Base-by-base conservation (phyloP, 2,329 filamentous ascomycete species). In the Xylogone sp. region DNA sequence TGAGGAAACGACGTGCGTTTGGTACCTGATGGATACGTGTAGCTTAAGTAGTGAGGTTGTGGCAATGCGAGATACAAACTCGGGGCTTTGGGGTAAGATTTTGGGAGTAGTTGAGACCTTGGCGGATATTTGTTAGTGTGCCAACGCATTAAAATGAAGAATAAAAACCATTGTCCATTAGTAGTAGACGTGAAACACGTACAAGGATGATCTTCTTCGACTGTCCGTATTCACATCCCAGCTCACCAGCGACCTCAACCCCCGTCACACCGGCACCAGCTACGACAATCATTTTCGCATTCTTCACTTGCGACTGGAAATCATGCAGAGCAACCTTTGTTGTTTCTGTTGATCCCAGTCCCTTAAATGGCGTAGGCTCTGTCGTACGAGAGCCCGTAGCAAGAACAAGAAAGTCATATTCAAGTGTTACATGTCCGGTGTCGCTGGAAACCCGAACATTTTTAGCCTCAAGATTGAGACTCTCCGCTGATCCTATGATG, bases 321-420 rank as follows among this genome's bases (percentile, higher is more conserved):
- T 50, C 45, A 48, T 65, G 62, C 3, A 66, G 48, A 21, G 42
- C 51, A 18, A 43, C 45, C 18, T 53, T 55, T 1, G 57, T 61
- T n/a, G 46, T 53, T 49, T 73, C 68, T 0, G 72, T 72, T 1
- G 71, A 70, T 3, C 63, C 70, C 9, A 75, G 56, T 19, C 63
- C 65, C 63, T 82, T 83, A 65, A 75, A 82, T 0, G 79, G 78
- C 65, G 76, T 68, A 53, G 62, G 65, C 3, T 69, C 71, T 20
- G 60, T 66, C 27, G 71, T 69, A 22, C 68, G 67, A 2, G 75
- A 66, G 7, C 81, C 81, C 2, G 81, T 84, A 9, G 79, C 78
- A 43, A 84, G 65, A 53, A 84, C 61, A 12, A 83, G 68, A 20
- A 72, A 73, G 56, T 81, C 72, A 59, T 83, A 84, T 19, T 54